phyloP scores from a whole-genome alignment of 495 filamentous ascomycete species.

The Podospora bellae-mahoneyi region DNA sequence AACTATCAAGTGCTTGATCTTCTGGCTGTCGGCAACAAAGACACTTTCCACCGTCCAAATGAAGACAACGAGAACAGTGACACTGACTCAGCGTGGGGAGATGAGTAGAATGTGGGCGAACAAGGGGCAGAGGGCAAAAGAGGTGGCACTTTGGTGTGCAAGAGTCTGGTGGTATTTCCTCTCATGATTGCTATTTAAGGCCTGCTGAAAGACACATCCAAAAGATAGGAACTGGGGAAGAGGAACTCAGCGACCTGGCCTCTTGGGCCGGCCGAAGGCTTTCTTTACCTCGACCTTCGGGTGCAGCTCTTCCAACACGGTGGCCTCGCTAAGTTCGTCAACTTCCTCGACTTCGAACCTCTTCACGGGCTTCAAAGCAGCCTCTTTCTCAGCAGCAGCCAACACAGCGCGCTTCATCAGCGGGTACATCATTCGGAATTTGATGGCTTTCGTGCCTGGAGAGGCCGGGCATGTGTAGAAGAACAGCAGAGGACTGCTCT shows the following conservation, averaged over 20 bases:
- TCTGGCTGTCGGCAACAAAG: not conserved
- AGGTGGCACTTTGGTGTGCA: no score
- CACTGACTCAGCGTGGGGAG: not conserved
- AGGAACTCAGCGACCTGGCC: constrained; percentile 58
- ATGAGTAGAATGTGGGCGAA: not conserved
- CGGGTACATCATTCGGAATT: constrained; percentile 93
- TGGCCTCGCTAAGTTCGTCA: constrained; percentile 72
- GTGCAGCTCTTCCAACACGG: constrained; percentile 71
- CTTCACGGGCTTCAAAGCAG: constrained; percentile 70
- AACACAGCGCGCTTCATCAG: constrained; percentile 73
- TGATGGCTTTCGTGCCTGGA: constrained; percentile 65
- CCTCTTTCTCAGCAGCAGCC: constrained; percentile 61
- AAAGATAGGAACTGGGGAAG: not conserved
- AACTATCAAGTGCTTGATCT: not conserved
- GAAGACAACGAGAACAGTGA: not conserved
- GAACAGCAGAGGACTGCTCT: constrained; percentile 72
- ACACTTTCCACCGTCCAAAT: constrained; percentile 2
- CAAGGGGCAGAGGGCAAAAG: not conserved
- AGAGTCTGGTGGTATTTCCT: not conserved
- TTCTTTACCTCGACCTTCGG: constrained; percentile 66
- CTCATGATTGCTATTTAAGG: constrained; percentile 1
- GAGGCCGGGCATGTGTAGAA: constrained; percentile 87
- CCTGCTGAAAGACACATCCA: not conserved
- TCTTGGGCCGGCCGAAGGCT: constrained; percentile 83
- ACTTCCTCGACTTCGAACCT: constrained; percentile 62